Conservation (phyloP, 2,329 filamentous ascomycete species). For the Pseudopyricularia javanii region DNA sequence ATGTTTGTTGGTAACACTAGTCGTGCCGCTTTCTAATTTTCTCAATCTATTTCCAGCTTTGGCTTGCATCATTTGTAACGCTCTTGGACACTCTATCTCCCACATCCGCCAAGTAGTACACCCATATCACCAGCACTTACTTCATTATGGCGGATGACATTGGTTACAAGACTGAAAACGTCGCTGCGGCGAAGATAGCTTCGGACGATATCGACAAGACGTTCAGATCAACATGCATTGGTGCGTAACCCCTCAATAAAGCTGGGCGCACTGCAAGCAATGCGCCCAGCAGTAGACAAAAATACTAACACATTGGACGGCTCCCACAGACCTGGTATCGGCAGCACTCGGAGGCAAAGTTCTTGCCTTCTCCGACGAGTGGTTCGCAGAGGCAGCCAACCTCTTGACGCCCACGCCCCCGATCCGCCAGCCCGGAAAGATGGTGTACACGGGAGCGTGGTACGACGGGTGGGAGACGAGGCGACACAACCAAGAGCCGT, state of each 20-base stretch:
- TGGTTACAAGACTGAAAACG: slow-evolving; percentile 43
- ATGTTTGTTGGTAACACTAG: too few species aligned
- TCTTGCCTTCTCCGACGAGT: slow-evolving; percentile 54
- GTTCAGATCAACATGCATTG: slow-evolving; percentile 49
- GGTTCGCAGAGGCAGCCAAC: slow-evolving; percentile 55
- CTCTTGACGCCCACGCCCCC: slow-evolving; percentile 51
- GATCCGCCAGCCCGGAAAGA: slow-evolving; percentile 51
- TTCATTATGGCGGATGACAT: slow-evolving; percentile 27
- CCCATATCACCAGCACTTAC: too few species aligned
- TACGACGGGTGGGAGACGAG: slow-evolving; percentile 62
- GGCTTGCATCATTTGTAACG: too few species aligned
- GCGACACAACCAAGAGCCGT: slow-evolving; percentile 49
- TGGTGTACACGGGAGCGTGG: slow-evolving; percentile 59
- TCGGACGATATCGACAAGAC: slow-evolving; percentile 46
- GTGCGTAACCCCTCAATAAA: slow-evolving; percentile 31
- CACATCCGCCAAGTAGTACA: not conserved
- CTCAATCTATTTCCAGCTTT: not conserved
- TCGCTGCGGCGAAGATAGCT: slow-evolving; percentile 34
- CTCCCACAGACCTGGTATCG: slow-evolving; percentile 44
- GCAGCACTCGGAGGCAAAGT: slow-evolving; percentile 49
- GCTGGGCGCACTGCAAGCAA: not conserved
- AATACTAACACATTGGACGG: not conserved
- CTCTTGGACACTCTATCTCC: too few species aligned
- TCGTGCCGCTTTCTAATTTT: too few species aligned
- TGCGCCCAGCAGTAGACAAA: not conserved